phyloP scores from a whole-genome alignment of 768 basidiomycete genomes.

The Rhizopogon sp. region DNA sequence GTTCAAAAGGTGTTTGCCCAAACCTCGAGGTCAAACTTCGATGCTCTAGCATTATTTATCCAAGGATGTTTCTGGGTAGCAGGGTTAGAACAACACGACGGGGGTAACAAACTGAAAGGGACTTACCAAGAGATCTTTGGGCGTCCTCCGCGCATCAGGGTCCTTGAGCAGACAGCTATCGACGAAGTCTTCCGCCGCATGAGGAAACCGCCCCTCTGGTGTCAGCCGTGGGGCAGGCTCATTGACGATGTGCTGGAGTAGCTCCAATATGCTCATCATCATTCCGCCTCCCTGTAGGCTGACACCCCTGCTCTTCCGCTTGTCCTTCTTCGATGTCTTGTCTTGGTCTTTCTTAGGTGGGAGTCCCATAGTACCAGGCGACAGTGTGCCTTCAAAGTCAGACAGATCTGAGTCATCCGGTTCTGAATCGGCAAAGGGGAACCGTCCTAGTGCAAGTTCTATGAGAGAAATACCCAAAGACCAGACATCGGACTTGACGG shows the following conservation, averaged over 20 bases:
- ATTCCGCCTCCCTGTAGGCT: slow-evolving; percentile 90
- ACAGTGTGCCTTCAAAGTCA: slow-evolving; percentile 77
- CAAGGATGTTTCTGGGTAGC: slow-evolving; percentile 59
- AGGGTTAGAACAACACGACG: neutral
- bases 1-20: slow-evolving; percentile 75
- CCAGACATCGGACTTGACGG: slow-evolving; percentile 99
- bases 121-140: slow-evolving; percentile 80
- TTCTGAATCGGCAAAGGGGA: slow-evolving; percentile 87
- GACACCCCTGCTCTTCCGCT: slow-evolving; percentile 87
- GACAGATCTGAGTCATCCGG: slow-evolving; percentile 74
- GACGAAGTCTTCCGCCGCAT: slow-evolving; percentile 78
- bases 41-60: slow-evolving; percentile 59
- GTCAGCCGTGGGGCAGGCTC: slow-evolving; percentile 91
- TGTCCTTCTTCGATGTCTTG: slow-evolving; percentile 63
- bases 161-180: slow-evolving; percentile 91
- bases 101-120: slow-evolving; percentile 11
- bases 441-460: slow-evolving; percentile 93
- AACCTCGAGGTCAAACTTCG: slow-evolving; percentile 66
- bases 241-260: slow-evolving; percentile 97
- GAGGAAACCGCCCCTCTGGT: slow-evolving; percentile 67
- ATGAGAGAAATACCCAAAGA: slow-evolving; percentile 95
- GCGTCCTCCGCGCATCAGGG: slow-evolving; percentile 75
- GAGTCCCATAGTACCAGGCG: slow-evolving; percentile 54
- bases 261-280: slow-evolving; percentile 97
- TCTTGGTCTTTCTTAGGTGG: slow-evolving; percentile 36